Evolutionary conservation across 257 asterid species (phyloP).

Genomic region (Solanum sitiens): DNA sequence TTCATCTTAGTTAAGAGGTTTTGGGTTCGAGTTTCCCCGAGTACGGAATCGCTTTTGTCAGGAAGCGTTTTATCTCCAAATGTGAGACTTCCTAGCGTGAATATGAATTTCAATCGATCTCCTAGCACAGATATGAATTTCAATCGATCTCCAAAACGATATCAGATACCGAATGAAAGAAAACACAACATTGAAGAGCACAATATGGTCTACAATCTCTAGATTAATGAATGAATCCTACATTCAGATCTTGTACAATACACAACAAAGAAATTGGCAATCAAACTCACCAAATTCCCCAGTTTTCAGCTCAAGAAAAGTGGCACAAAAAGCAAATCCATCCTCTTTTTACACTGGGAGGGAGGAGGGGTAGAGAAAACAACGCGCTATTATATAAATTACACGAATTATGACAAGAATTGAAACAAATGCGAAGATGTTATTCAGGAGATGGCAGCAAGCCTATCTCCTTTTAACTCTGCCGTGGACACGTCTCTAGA

Average conservation of each 20-base stretch:
- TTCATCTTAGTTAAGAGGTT: too few species aligned
- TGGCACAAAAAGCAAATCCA: background rate
- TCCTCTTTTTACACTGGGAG: slow-evolving; percentile 3
- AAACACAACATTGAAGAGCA: background rate
- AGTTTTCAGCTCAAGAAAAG: slow-evolving; percentile 1
- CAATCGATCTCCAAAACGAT: background rate
- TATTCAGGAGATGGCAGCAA: slow-evolving; percentile 27
- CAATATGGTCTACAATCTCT: background rate
- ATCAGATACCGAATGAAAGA: too few species aligned
- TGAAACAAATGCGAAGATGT: slow-evolving; percentile 2
- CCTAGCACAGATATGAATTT: too few species aligned
- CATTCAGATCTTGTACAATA: background rate
- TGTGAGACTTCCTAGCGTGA: background rate
- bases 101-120: too few species aligned
- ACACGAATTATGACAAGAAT: slow-evolving; percentile 5
- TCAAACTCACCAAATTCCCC: background rate
- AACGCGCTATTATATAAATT: background rate
- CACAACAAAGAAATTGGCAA: background rate
- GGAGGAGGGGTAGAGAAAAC: background rate
- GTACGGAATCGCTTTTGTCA: too few species aligned
- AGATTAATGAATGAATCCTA: background rate
- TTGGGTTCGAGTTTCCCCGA: too few species aligned
- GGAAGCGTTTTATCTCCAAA: background rate
- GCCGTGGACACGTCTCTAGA: slow-evolving; percentile 8
- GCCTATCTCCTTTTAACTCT: slow-evolving; percentile 9